A percentile compares a stretch with the other conserved stretches of the same genome.
These are phyloP conservation scores for Nitzschia palea DNA, from an alignment of 108 stramenopile genomes.

Conservation along the genomic window DNA sequence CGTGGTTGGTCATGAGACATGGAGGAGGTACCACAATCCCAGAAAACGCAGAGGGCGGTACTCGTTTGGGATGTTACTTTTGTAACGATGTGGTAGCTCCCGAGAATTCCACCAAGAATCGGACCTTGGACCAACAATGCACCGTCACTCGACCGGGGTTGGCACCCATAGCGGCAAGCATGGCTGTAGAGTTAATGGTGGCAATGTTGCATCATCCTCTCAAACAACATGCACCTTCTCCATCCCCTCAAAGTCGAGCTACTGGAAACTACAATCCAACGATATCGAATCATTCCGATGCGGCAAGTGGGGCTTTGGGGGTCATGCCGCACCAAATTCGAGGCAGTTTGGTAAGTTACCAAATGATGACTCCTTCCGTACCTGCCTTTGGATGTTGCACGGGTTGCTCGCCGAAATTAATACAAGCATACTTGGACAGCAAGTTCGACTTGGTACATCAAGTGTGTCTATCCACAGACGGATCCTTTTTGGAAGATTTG, in stretches of 20 bases:
- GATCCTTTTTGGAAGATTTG: constrained; percentile 69
- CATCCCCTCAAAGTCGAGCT: constrained; percentile 27
- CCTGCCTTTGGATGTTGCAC: constrained; percentile 91
- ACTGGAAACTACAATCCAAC: constrained; percentile 35
- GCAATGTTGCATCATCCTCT: constrained; percentile 89
- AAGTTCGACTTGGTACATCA: constrained; percentile 78
- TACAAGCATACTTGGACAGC: constrained; percentile 72
- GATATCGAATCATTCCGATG: not conserved
- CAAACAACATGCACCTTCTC: constrained; percentile 58
- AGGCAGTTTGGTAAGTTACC: constrained; percentile 88
- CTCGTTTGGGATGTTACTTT: constrained; percentile 96
- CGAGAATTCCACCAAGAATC: constrained; percentile 91
- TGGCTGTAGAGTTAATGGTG: constrained; percentile 96
- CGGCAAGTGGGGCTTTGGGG: constrained; percentile 60
- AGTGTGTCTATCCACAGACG: constrained; percentile 78
- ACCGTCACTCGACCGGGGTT: constrained; percentile 98
- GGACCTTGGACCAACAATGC: constrained; percentile 99
- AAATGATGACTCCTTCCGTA: constrained; percentile 90
- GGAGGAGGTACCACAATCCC: constrained; percentile 47
- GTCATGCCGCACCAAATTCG: constrained; percentile 92
- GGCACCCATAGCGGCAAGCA: constrained; percentile 92
- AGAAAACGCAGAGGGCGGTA: not conserved
- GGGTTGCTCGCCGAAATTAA: constrained; percentile 80
- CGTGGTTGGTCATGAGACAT: constrained; percentile 97
- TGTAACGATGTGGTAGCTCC: constrained; percentile 98